phyloP scores from a whole-genome alignment of 1,139 yeast genomes.

The Suhomyces coccinellae region DNA sequence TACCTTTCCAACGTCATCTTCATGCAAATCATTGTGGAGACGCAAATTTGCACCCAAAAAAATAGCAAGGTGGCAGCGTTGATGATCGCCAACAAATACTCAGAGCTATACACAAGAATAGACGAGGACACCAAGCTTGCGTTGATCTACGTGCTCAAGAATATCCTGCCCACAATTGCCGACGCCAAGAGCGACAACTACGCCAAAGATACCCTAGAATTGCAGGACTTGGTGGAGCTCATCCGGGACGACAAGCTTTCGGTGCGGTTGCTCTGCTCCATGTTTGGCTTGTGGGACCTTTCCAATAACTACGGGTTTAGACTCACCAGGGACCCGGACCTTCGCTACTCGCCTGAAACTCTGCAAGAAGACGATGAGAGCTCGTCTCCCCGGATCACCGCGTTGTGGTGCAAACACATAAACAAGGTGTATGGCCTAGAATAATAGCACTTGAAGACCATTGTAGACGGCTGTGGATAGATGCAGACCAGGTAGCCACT shows the following conservation, averaged over 20 bases:
- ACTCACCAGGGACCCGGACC: slow-evolving; percentile 8
- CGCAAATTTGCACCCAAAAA: slow-evolving; percentile 2
- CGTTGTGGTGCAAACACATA: slow-evolving; percentile 19
- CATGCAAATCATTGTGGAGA: slow-evolving; percentile 21
- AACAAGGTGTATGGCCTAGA: slow-evolving; percentile 26
- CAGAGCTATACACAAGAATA: slow-evolving; percentile 5
- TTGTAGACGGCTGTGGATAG: too few relatives aligned
- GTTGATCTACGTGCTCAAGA: slow-evolving; percentile 22
- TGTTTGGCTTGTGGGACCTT: slow-evolving; percentile 38
- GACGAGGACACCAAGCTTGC: slow-evolving; percentile 15
- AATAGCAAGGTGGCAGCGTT: not conserved
- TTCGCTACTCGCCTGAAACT: not conserved
- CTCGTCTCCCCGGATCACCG: slow-evolving; percentile 5
- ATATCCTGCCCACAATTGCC: slow-evolving; percentile 19
- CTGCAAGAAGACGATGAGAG: not conserved
- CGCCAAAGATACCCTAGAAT: slow-evolving; percentile 9
- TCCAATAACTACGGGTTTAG: slow-evolving; percentile 22
- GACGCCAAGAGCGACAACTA: not conserved
- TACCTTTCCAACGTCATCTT: slow-evolving; percentile 25
- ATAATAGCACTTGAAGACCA: slow-evolving; percentile 7
- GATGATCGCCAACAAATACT: slow-evolving; percentile 11
- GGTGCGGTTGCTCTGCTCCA: slow-evolving; percentile 31
- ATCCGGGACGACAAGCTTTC: slow-evolving; percentile 26
- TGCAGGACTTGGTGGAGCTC: slow-evolving; percentile 18
- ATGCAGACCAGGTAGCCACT: too few relatives aligned